Percentiles rank a stretch among this genome's conserved stretches.
Evolutionary conservation across 2,329 filamentous ascomycete species (phyloP).

Genomic region (Colletotrichum higginsianum): DNA sequence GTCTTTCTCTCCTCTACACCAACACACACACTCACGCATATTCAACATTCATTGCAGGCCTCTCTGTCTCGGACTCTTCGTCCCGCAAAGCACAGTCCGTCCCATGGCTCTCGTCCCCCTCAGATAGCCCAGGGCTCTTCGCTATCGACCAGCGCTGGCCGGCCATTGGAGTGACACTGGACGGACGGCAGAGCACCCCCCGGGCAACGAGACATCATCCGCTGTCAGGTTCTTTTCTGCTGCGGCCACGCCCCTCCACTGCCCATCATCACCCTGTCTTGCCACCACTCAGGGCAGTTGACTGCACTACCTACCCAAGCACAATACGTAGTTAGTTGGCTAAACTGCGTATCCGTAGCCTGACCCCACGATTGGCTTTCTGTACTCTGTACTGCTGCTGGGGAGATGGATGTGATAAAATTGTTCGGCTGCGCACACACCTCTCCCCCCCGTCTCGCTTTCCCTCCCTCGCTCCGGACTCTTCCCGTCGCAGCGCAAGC

Average conservation of each 20-base stretch:
- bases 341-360: neutral
- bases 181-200: constrained; percentile 37
- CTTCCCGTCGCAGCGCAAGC: constrained; percentile 22
- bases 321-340: no score
- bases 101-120: constrained; percentile 21
- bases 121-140: constrained; percentile 5
- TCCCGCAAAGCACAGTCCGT: constrained; percentile 10
- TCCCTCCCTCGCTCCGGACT: constrained; percentile 23
- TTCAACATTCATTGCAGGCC: constrained; percentile 4
- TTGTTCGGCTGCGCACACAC: constrained; percentile 38
- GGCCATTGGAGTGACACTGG: constrained; percentile 38
- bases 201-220: constrained; percentile 40
- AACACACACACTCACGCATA: no score
- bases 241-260: constrained; percentile 34
- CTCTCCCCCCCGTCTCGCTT: constrained; percentile 17
- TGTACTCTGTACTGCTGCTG: neutral
- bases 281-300: neutral
- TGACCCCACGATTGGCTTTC: constrained; percentile 26
- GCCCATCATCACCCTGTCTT: constrained; percentile 3
- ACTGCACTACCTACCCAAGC: no score
- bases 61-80: constrained; percentile 7
- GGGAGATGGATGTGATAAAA: neutral
- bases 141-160: constrained; percentile 16
- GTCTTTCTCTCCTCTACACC: neutral
- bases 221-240: constrained; percentile 36